Percentiles rank a stretch among this genome's conserved stretches.
Evolutionary conservation across 2,329 filamentous ascomycete genomes (phyloP).

Genomic region (Mariannaea elegans): DNA sequence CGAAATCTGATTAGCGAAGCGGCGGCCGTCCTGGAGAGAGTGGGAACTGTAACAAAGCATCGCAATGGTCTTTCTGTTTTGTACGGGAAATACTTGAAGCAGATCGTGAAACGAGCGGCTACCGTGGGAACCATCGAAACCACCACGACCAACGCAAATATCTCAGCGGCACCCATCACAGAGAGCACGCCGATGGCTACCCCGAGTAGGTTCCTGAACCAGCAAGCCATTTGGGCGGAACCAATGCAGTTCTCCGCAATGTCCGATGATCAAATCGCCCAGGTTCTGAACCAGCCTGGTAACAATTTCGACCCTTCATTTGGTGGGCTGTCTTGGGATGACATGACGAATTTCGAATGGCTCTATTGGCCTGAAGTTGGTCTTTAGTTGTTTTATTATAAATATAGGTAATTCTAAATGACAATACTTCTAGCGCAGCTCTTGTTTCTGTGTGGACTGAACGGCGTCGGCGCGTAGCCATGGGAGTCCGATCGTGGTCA

Average conservation of each 20-base stretch:
- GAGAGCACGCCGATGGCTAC: slow-evolving; percentile 33
- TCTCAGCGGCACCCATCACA: slow-evolving; percentile 27
- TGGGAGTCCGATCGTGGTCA: slow-evolving; percentile 38
- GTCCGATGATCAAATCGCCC: slow-evolving; percentile 74
- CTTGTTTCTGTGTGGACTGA: slow-evolving; percentile 12
- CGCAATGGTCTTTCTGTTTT: slow-evolving; percentile 70
- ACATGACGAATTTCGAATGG: slow-evolving; percentile 67
- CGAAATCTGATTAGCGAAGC: slow-evolving; percentile 73
- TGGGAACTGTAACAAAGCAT: slow-evolving; percentile 72
- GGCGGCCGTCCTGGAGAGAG: slow-evolving; percentile 73
- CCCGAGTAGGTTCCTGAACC: slow-evolving; percentile 38
- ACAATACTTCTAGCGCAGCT: slow-evolving; percentile 22
- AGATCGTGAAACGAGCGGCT: slow-evolving; percentile 53
- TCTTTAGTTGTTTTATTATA: slow-evolving; percentile 29
- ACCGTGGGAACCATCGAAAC: slow-evolving; percentile 29
- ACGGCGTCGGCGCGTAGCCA: slow-evolving; percentile 28
- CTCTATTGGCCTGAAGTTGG: slow-evolving; percentile 61
- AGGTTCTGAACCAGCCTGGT: slow-evolving; percentile 70
- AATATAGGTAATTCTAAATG: neutral
- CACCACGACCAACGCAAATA: slow-evolving; percentile 13
- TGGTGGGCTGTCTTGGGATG: slow-evolving; percentile 66
- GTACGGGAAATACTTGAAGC: slow-evolving; percentile 57
- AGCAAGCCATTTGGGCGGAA: slow-evolving; percentile 54
- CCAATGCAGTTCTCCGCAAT: slow-evolving; percentile 72
- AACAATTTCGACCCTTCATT: slow-evolving; percentile 65